Evolutionary conservation across 202 grass and related monocot species (phyloP).

Genomic region (Schoenoplectus tabernaemontani): DNA sequence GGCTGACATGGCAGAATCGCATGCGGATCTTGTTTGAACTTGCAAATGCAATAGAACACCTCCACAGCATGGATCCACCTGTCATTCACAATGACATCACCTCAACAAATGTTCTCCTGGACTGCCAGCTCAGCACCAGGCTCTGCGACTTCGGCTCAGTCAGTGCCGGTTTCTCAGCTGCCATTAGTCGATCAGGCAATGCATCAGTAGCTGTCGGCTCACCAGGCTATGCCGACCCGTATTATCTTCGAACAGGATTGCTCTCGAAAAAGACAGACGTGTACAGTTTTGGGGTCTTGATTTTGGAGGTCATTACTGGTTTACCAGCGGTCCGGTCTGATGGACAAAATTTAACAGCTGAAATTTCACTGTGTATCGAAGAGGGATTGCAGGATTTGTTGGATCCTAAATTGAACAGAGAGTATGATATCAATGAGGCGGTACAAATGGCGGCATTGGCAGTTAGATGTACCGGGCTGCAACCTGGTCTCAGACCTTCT

Average conservation of each 20-base stretch:
- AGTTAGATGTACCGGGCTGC: slow-evolving; percentile 38
- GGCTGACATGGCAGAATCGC: slow-evolving; percentile 43
- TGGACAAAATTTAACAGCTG: slow-evolving; percentile 25
- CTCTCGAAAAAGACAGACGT: slow-evolving; percentile 68
- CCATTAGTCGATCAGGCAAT: slow-evolving; percentile 27
- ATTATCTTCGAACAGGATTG: slow-evolving; percentile 82
- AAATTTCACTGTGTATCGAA: slow-evolving; percentile 31
- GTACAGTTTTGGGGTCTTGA: slow-evolving; percentile 78
- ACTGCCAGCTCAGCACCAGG: background rate
- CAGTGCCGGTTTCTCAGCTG: slow-evolving; percentile 64
- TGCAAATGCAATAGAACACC: slow-evolving; percentile 59
- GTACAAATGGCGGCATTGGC: slow-evolving; percentile 35
- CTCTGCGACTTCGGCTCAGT: slow-evolving; percentile 89
- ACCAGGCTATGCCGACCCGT: slow-evolving; percentile 75
- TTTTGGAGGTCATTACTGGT: slow-evolving; percentile 66
- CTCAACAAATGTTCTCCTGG: slow-evolving; percentile 79
- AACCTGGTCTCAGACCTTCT: slow-evolving; percentile 56
- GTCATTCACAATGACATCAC: slow-evolving; percentile 84
- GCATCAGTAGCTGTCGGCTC: slow-evolving; percentile 43
- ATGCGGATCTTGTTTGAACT: slow-evolving; percentile 61
- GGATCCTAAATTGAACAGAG: slow-evolving; percentile 28
- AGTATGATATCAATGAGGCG: slow-evolving; percentile 35
- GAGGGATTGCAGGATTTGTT: slow-evolving; percentile 28
- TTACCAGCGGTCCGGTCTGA: slow-evolving; percentile 27
- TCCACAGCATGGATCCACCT: slow-evolving; percentile 38